Conservation (phyloP, 1,284 basidiomycete genomes). For the Malassezia equina region DNA sequence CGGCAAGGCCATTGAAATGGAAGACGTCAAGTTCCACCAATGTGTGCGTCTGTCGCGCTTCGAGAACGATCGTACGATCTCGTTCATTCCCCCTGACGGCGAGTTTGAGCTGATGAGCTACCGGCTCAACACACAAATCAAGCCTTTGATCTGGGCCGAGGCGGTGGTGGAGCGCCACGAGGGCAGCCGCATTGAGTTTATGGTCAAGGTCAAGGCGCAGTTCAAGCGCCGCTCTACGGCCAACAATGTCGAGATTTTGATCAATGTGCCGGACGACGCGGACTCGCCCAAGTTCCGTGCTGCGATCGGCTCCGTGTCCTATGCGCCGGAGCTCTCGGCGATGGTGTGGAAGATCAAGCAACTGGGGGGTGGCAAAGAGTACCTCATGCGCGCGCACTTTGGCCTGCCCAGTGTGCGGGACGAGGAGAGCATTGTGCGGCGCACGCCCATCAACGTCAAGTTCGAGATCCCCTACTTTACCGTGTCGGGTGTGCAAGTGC, state of each 20-base stretch:
- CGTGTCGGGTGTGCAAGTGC: slow-evolving; percentile 81
- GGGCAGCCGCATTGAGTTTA: slow-evolving; percentile 88
- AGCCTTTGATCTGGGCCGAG: slow-evolving; percentile 96
- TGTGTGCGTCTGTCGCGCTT: slow-evolving; percentile 98
- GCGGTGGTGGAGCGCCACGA: slow-evolving; percentile 88
- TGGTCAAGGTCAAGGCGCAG: slow-evolving; percentile 95
- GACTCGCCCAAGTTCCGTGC: slow-evolving; percentile 87
- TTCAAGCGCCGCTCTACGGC: slow-evolving; percentile 93
- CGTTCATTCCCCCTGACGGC: slow-evolving; percentile 97
- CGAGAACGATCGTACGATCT: slow-evolving; percentile 97
- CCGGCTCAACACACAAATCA: slow-evolving; percentile 86
- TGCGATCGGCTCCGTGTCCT: slow-evolving; percentile 41
- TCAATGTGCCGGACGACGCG: slow-evolving; percentile 95
- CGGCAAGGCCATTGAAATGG: slow-evolving; percentile 98
- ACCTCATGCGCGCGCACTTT: slow-evolving; percentile 47
- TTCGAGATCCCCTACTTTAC: slow-evolving; percentile 99
- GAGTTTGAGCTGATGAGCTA: slow-evolving; percentile 99
- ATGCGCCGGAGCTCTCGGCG: slow-evolving; percentile 46
- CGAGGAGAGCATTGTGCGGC: slow-evolving; percentile 68
- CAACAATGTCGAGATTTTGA: slow-evolving; percentile 96
- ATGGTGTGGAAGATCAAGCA: slow-evolving; percentile 49
- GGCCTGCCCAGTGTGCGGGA: slow-evolving; percentile 46
- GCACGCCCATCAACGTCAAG: slow-evolving; percentile 87
- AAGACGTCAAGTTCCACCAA: slow-evolving; percentile 99
- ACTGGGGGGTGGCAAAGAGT: slow-evolving; percentile 45